Evolutionary conservation across 2,329 filamentous ascomycete species (phyloP).

Genomic region (Sporothrix brasiliensis): DNA sequence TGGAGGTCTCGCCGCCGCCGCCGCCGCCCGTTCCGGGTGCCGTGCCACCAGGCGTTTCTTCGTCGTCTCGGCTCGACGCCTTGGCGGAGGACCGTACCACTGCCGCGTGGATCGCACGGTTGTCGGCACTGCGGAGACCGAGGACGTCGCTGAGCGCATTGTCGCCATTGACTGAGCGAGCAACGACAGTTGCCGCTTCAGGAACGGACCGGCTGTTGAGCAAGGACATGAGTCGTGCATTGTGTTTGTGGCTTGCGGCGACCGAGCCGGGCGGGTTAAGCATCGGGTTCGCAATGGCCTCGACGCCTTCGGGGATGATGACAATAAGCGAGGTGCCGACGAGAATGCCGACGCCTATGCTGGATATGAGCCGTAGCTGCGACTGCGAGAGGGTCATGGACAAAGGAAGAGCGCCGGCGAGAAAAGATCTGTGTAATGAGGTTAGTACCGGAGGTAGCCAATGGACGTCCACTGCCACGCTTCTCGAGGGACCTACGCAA

Average conservation of each 20-base stretch:
- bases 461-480: conserved; percentile 19
- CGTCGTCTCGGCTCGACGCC: background rate
- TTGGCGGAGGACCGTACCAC: background rate
- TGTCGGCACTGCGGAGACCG: background rate
- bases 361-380: conserved; percentile 85
- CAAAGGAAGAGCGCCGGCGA: conserved; percentile 87
- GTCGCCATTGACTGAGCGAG: background rate
- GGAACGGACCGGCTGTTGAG: conserved; percentile 5
- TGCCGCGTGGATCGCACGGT: background rate
- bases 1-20: background rate
- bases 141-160: background rate
- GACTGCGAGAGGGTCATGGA: conserved; percentile 85
- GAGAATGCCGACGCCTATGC: conserved; percentile 88
- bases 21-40: background rate
- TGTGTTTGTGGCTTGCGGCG: conserved; percentile 6
- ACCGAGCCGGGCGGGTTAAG: conserved; percentile 25
- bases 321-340: conserved; percentile 95
- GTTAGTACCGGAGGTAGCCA: background rate
- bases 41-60: background rate
- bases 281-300: conserved; percentile 72
- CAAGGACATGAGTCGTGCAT: background rate
- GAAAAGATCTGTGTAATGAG: conserved; percentile 70
- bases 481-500: conserved; percentile 52
- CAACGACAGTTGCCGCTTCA: background rate
- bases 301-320: conserved; percentile 95